Percentiles rank a stretch among this genome's conserved stretches.
Conservation (phyloP, 768 basidiomycete genomes). For the Macrolepiota fuliginosa region DNA sequence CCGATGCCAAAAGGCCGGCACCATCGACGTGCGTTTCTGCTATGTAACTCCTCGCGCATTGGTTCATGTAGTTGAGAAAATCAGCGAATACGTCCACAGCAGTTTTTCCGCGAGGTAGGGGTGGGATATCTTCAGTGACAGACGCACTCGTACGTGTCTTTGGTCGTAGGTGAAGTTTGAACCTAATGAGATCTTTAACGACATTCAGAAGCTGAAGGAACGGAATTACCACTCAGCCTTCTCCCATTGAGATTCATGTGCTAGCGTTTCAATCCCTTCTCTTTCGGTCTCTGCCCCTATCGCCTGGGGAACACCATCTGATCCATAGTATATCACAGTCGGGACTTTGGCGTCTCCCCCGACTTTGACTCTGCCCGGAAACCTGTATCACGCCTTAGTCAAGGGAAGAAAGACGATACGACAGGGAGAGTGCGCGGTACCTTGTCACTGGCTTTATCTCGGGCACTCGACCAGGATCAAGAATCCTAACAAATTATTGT, state of each 20-base stretch:
- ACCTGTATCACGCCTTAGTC: slow-evolving; percentile 10
- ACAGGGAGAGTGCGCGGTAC: slow-evolving; percentile 24
- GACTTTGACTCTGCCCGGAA: slow-evolving; percentile 21
- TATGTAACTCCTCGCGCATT: slow-evolving; percentile 45
- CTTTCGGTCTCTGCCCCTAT: slow-evolving; percentile 13
- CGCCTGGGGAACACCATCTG: neutral
- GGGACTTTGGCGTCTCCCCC: slow-evolving; percentile 34
- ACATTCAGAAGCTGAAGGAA: neutral
- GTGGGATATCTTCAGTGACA: slow-evolving; percentile 24
- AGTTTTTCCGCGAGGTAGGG: slow-evolving; percentile 39
- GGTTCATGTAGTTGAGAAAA: slow-evolving; percentile 45
- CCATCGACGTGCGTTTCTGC: slow-evolving; percentile 43
- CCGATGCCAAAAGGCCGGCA: slow-evolving; percentile 37
- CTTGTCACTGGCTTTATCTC: slow-evolving; percentile 38
- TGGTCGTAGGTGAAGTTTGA: slow-evolving; percentile 31
- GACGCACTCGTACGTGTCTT: slow-evolving; percentile 12
- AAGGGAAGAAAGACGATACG: neutral
- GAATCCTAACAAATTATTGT: slow-evolving; percentile 22
- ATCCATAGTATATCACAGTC: slow-evolving; percentile 32
- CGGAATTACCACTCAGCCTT: slow-evolving; percentile 12
- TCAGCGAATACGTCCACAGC: slow-evolving; percentile 42
- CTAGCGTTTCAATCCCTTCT: slow-evolving; percentile 12
- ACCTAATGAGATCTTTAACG: slow-evolving; percentile 10
- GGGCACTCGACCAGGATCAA: slow-evolving; percentile 31
- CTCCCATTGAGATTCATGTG: slow-evolving; percentile 12